Conservation (phyloP, 108 stramenopile species). For the Cyclotella distinguenda region DNA sequence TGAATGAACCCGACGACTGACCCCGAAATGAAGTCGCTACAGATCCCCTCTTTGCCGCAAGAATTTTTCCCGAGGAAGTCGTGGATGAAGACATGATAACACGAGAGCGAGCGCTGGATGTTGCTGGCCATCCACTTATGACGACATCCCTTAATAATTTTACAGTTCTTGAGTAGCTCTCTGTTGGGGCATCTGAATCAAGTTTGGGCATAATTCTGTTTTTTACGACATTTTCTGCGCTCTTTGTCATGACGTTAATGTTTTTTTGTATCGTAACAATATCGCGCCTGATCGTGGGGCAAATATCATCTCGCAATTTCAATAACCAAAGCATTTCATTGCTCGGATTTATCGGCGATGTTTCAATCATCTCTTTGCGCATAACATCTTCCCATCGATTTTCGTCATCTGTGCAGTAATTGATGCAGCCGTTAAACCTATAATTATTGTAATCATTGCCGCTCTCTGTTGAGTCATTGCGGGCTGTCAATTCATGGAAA, state of each 20-base stretch:
- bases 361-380: constrained; percentile 10
- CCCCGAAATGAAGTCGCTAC: constrained; percentile 25
- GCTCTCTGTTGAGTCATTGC: constrained; percentile 21
- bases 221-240: neutral
- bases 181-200: constrained; percentile 14
- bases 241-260: neutral
- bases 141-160: constrained; percentile 47
- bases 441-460: neutral
- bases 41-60: constrained; percentile 28
- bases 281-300: constrained; percentile 16
- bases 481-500: constrained; percentile 56
- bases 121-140: constrained; percentile 63
- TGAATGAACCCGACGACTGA: constrained; percentile 61
- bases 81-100: constrained; percentile 48
- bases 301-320: constrained; percentile 29
- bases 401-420: constrained; percentile 13
- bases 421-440: constrained; percentile 12
- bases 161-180: constrained; percentile 26
- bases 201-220: constrained; percentile 3
- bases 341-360: neutral
- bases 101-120: constrained; percentile 60
- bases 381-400: constrained; percentile 29
- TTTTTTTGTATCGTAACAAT: constrained; percentile 1
- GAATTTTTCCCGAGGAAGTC: constrained; percentile 18
- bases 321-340: constrained; percentile 44